Conservation (phyloP, 2,329 filamentous ascomycete species). For the Clonostachys rosea region DNA sequence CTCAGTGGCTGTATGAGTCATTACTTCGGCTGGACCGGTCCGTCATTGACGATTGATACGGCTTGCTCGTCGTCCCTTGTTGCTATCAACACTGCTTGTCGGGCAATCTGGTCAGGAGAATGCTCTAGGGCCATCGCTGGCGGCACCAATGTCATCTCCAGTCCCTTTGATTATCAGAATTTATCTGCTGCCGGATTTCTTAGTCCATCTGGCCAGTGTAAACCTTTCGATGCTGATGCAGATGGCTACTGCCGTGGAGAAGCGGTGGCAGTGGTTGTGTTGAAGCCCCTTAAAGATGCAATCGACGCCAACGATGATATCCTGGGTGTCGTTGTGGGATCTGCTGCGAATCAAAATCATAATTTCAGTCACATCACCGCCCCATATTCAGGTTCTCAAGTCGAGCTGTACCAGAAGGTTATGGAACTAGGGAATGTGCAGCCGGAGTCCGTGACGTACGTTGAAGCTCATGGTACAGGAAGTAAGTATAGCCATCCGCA, state of each 20-base stretch:
- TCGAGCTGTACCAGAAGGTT: slow-evolving; percentile 24
- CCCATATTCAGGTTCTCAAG: slow-evolving; percentile 1
- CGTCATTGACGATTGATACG: slow-evolving; percentile 24
- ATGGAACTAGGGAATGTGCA: slow-evolving; percentile 12
- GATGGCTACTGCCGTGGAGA: slow-evolving; percentile 51
- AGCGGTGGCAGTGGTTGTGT: slow-evolving; percentile 32
- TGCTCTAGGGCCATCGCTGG: slow-evolving; percentile 25
- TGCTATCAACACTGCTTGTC: slow-evolving; percentile 22
- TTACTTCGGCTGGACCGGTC: slow-evolving; percentile 26
- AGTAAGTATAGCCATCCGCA: too few relatives aligned
- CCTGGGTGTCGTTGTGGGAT: slow-evolving; percentile 29
- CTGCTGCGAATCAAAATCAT: slow-evolving; percentile 34
- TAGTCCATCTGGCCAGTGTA: slow-evolving; percentile 20
- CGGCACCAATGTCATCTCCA: slow-evolving; percentile 29
- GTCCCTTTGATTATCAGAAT: slow-evolving; percentile 12
- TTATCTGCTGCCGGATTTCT: slow-evolving; percentile 15
- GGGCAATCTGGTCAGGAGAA: slow-evolving; percentile 17
- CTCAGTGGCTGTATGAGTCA: slow-evolving; percentile 21
- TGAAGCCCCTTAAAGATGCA: slow-evolving; percentile 43
- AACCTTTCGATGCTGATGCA: slow-evolving; percentile 25
- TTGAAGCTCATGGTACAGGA: slow-evolving; percentile 32
- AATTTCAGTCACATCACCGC: slow-evolving; percentile 29
- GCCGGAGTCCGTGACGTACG: slow-evolving; percentile 7
- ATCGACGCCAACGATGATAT: slow-evolving; percentile 39
- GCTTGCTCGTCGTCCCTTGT: slow-evolving; percentile 27